Evolutionary conservation across 192 early-diverging fungal genomes (phyloP).

Genomic region (Oehlia diaphana): DNA sequence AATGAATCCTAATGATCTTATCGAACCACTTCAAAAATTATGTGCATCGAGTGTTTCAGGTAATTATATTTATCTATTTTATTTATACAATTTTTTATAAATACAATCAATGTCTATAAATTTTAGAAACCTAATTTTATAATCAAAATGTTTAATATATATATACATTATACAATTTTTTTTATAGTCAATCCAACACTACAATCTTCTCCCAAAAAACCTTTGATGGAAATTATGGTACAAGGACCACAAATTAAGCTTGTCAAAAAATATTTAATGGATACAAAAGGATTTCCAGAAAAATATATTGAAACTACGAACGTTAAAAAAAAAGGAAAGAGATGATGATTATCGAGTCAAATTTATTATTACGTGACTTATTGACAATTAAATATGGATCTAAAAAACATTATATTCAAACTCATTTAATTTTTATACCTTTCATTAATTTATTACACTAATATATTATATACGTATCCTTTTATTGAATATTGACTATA

Average conservation of each 20-base stretch:
- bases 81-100: neutral
- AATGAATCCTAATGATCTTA: conserved; percentile 62
- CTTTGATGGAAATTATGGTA: conserved; percentile 67
- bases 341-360: neutral
- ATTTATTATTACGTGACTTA: too few relatives aligned
- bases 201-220: conserved; percentile 52
- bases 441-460: too few relatives aligned
- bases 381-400: too few relatives aligned
- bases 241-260: conserved; percentile 75
- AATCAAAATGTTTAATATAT: neutral
- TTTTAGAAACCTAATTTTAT: neutral
- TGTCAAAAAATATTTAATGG: conserved; percentile 49
- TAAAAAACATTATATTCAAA: too few relatives aligned
- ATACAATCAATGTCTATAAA: neutral
- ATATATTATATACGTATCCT: too few relatives aligned
- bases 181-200: conserved; percentile 49
- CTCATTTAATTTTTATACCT: too few relatives aligned
- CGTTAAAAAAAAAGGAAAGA: neutral
- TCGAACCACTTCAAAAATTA: conserved; percentile 55
- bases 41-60: conserved; percentile 69
- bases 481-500: too few relatives aligned
- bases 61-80: conserved; percentile 30
- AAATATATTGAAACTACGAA: conserved; percentile 41
- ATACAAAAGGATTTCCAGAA: conserved; percentile 52
- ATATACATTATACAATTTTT: neutral